A percentile compares a stretch with the other conserved stretches of the same genome.
phyloP scores from a whole-genome alignment of 495 filamentous ascomycete species.

The Venustampulla echinocandica region DNA sequence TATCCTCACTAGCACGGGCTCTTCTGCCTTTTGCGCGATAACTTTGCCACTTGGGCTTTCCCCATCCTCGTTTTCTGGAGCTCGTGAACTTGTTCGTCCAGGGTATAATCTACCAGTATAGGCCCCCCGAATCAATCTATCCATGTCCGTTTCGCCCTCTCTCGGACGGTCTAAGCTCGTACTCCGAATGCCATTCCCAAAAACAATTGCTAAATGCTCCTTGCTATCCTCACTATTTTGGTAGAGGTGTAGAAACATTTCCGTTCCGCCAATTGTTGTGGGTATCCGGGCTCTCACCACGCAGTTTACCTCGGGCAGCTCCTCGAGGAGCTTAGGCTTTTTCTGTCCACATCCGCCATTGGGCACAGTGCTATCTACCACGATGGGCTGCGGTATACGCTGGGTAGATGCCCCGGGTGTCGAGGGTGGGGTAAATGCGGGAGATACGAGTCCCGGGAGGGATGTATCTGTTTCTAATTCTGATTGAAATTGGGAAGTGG shows the following conservation, averaged over 20 bases:
- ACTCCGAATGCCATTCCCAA: conserved; percentile 76
- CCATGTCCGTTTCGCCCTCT: conserved; percentile 89
- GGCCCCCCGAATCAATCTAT: conserved; percentile 89
- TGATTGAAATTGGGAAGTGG: conserved; percentile 8
- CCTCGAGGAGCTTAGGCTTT: conserved; percentile 56
- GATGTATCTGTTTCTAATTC: conserved; percentile 29
- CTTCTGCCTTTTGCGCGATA: conserved; percentile 3
- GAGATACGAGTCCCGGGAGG: conserved; percentile 54
- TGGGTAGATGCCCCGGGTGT: conserved; percentile 44
- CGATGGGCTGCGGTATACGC: conserved; percentile 39
- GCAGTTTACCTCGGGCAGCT: conserved; percentile 68
- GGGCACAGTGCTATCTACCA: conserved; percentile 44
- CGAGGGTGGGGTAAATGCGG: conserved; percentile 73
- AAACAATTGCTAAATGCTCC: conserved; percentile 97
- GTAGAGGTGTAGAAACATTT: conserved; percentile 97
- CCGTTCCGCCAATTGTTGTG: conserved; percentile 58
- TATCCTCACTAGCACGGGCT: conserved; percentile 74
- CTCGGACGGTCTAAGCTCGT: conserved; percentile 67
- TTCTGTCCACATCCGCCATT: conserved; percentile 44
- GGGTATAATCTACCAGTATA: conserved; percentile 85
- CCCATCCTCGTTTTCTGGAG: conserved; percentile 3
- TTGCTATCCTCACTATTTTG: conserved; percentile 87
- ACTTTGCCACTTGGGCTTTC: neutral
- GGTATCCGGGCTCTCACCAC: conserved; percentile 79
- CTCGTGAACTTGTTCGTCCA: conserved; percentile 63